Conservation (phyloP, 768 basidiomycete species). For the Dentipellis sp. region DNA sequence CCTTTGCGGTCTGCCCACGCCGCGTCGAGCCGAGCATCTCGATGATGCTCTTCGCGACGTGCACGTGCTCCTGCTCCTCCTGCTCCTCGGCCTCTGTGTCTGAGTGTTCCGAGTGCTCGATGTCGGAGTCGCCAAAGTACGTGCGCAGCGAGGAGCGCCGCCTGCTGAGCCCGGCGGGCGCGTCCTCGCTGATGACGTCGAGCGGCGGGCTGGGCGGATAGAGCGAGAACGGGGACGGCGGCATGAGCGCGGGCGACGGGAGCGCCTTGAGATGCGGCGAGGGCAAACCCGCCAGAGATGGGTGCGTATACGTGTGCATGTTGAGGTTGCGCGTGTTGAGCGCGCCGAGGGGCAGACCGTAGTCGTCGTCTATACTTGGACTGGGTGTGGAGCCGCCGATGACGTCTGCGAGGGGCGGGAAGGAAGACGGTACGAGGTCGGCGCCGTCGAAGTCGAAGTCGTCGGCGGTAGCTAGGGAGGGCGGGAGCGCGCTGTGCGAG, state of each 20-base stretch:
- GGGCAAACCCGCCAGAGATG: not conserved
- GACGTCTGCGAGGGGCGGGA: not conserved
- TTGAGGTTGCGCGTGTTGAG: not conserved
- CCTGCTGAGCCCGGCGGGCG: too few relatives aligned
- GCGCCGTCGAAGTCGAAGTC: not conserved
- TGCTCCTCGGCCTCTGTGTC: conserved; percentile 12
- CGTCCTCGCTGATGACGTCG: not conserved
- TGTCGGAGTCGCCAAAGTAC: not conserved
- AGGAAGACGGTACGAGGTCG: not conserved
- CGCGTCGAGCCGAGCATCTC: not conserved
- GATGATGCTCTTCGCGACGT: not conserved
- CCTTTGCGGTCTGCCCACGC: too few relatives aligned
- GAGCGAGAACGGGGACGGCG: conserved; percentile 1
- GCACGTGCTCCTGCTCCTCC: not conserved
- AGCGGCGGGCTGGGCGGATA: not conserved
- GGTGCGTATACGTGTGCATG: not conserved
- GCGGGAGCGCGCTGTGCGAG: not conserved
- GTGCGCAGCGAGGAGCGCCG: too few relatives aligned
- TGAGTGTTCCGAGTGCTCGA: not conserved
- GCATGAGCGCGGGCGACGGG: conserved; percentile 1
- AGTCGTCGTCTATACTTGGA: not conserved
- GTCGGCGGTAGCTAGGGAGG: not conserved
- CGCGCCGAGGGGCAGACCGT: not conserved
- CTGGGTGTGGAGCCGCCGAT: not conserved
- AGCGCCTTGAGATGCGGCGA: not conserved